A percentile compares a stretch with the other conserved stretches of the same genome.
Conservation (phyloP, 192 early-diverging fungal species). For the Rhizoclosmatium globosum region DNA sequence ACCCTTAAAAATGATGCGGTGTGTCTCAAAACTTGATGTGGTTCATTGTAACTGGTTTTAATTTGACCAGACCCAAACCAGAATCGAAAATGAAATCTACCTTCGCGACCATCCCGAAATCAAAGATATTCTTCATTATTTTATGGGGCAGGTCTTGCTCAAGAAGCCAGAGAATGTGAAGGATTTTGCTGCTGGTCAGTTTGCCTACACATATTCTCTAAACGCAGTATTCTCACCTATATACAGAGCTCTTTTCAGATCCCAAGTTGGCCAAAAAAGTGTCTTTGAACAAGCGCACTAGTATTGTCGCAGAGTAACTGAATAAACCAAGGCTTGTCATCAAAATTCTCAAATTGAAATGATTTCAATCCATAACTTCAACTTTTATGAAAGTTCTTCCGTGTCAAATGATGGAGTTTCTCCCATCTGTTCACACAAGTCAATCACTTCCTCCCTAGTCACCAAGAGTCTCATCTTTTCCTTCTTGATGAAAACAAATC, state of each 20-base stretch:
- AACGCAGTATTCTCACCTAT: background rate
- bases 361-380: no score
- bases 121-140: slow-evolving; percentile 52
- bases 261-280: slow-evolving; percentile 37
- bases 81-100: slow-evolving; percentile 60
- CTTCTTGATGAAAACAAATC: background rate
- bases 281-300: background rate
- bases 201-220: background rate
- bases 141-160: slow-evolving; percentile 46
- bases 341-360: no score
- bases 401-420: background rate
- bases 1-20: slow-evolving; percentile 9
- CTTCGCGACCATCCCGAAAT: slow-evolving; percentile 61
- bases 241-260: slow-evolving; percentile 45
- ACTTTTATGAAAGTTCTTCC: background rate
- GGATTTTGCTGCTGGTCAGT: slow-evolving; percentile 47
- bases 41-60: background rate
- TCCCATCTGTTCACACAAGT: background rate
- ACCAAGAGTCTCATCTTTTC: background rate
- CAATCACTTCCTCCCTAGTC: background rate
- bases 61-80: slow-evolving; percentile 37
- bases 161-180: slow-evolving; percentile 49
- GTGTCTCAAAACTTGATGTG: background rate
- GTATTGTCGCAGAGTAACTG: background rate
- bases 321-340: background rate